A percentile compares a stretch with the other conserved stretches of the same genome.
These are phyloP conservation scores for Cordyceps cicadae DNA, from an alignment of 2,329 filamentous ascomycete species.

Conservation along the genomic window DNA sequence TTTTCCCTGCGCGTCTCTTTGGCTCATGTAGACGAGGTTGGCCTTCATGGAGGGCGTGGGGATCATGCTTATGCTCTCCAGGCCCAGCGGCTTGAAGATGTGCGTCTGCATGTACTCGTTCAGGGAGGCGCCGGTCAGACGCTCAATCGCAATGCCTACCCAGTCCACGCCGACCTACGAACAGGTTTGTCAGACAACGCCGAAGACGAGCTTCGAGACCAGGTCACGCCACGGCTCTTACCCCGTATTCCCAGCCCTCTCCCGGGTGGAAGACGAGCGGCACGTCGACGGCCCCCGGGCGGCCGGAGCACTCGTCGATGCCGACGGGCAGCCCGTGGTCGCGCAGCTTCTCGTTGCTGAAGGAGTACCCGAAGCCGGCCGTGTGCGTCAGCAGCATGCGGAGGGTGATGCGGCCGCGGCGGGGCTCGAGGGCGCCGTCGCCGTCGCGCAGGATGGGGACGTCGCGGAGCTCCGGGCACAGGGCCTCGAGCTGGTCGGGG, in stretches of 20 bases:
- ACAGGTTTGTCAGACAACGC: background rate
- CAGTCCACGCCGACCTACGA: slow-evolving; percentile 43
- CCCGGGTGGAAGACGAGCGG: slow-evolving; percentile 58
- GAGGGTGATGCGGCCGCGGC: slow-evolving; percentile 43
- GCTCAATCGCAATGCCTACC: slow-evolving; percentile 42
- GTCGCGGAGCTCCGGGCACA: slow-evolving; percentile 42
- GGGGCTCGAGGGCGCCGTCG: slow-evolving; percentile 32
- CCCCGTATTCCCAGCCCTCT: slow-evolving; percentile 51
- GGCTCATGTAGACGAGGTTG: slow-evolving; percentile 49
- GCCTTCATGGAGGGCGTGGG: slow-evolving; percentile 45
- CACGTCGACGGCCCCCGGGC: slow-evolving; percentile 40
- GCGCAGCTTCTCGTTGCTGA: slow-evolving; percentile 41
- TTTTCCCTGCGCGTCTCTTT: slow-evolving; percentile 36
- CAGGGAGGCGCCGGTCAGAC: slow-evolving; percentile 33
- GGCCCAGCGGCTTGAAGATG: slow-evolving; percentile 38
- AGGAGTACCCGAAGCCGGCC: slow-evolving; percentile 50
- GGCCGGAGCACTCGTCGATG: slow-evolving; percentile 49
- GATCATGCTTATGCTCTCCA: slow-evolving; percentile 48
- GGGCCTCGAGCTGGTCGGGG: slow-evolving; percentile 32
- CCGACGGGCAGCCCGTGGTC: slow-evolving; percentile 41
- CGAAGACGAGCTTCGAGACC: too few species aligned
- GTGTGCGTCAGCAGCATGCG: slow-evolving; percentile 49
- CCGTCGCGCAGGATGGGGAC: slow-evolving; percentile 34
- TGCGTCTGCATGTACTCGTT: slow-evolving; percentile 41
- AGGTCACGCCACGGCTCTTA: slow-evolving; percentile 23